These are phyloP conservation scores for Ilyonectria sp. DNA, from an alignment of 2,329 filamentous ascomycete species.

Conservation along the genomic window DNA sequence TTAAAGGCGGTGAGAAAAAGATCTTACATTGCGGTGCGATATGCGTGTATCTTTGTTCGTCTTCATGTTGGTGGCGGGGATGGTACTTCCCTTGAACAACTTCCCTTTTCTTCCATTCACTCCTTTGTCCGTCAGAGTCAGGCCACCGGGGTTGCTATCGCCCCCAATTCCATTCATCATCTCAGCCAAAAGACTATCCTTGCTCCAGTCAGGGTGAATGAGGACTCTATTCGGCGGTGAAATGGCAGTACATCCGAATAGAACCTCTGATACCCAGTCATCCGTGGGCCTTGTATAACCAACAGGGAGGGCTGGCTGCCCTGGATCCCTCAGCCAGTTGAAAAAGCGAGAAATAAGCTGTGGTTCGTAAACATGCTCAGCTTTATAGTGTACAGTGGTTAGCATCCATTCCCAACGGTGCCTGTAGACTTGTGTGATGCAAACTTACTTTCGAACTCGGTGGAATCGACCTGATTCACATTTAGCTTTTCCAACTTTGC, in stretches of 20 bases:
- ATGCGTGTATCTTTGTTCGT: neutral
- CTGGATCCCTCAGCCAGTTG: neutral
- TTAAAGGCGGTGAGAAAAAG: too few relatives aligned
- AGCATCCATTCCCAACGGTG: neutral
- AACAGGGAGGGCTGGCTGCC: neutral
- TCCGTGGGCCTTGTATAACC: constrained; percentile 1
- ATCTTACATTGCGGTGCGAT: too few relatives aligned
- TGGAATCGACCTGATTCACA: neutral
- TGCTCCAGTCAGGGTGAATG: too few relatives aligned
- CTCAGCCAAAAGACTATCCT: too few relatives aligned
- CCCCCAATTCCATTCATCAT: too few relatives aligned
- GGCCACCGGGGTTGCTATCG: too few relatives aligned
- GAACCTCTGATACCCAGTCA: constrained; percentile 11
- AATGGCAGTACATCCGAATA: neutral
- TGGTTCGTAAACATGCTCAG: constrained; percentile 19
- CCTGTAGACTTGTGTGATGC: neutral
- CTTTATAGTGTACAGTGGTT: neutral
- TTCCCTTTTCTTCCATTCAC: neutral
- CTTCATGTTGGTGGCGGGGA: neutral
- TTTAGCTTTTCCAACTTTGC: neutral
- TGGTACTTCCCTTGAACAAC: neutral
- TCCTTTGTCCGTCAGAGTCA: neutral
- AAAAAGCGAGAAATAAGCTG: constrained; percentile 14
- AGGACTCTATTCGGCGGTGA: too few relatives aligned
- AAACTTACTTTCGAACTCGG: constrained; percentile 14